phyloP scores from a whole-genome alignment of 2,329 filamentous ascomycete genomes.

The Sphaerostilbella broomeana region DNA sequence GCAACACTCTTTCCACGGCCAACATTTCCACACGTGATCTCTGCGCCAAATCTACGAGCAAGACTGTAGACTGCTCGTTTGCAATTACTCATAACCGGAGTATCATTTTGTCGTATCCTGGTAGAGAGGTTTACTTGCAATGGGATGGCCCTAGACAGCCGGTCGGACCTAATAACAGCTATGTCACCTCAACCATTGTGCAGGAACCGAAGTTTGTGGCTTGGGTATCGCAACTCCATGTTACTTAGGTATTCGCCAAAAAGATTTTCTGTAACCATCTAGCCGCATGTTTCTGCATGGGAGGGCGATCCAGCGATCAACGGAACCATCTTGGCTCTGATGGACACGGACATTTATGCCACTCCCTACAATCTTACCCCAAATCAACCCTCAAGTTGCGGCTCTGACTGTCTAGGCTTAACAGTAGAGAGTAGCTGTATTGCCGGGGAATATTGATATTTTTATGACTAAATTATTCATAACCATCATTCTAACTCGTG shows the following conservation, averaged over 20 bases:
- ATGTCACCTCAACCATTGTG: slow-evolving; percentile 59
- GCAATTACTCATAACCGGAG: slow-evolving; percentile 63
- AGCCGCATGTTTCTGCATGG: slow-evolving; percentile 65
- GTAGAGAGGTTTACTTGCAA: slow-evolving; percentile 60
- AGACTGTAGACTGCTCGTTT: slow-evolving; percentile 52
- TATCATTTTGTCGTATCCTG: slow-evolving; percentile 66
- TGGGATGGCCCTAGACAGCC: slow-evolving; percentile 66
- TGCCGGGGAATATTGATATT: no score
- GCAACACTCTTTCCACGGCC: slow-evolving; percentile 47
- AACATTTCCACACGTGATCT: slow-evolving; percentile 38
- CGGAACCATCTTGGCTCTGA: slow-evolving; percentile 69
- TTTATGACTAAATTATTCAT: no score
- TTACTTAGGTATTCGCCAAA: slow-evolving; percentile 63
- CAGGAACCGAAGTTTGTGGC: slow-evolving; percentile 58
- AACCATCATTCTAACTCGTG: no score
- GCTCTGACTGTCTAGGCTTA: slow-evolving; percentile 72
- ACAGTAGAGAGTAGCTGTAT: no score
- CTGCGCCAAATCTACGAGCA: slow-evolving; percentile 51
- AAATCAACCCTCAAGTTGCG: slow-evolving; percentile 69
- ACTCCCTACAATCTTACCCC: slow-evolving; percentile 70
- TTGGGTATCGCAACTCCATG: slow-evolving; percentile 72
- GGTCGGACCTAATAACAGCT: slow-evolving; percentile 77
- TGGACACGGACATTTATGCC: slow-evolving; percentile 59
- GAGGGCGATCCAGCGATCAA: slow-evolving; percentile 64
- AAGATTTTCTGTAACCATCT: slow-evolving; percentile 64